Percentiles rank a stretch among this genome's conserved stretches.
Evolutionary conservation across 2,329 filamentous ascomycete species (phyloP).

Genomic region (Tolypocladium tropicale): DNA sequence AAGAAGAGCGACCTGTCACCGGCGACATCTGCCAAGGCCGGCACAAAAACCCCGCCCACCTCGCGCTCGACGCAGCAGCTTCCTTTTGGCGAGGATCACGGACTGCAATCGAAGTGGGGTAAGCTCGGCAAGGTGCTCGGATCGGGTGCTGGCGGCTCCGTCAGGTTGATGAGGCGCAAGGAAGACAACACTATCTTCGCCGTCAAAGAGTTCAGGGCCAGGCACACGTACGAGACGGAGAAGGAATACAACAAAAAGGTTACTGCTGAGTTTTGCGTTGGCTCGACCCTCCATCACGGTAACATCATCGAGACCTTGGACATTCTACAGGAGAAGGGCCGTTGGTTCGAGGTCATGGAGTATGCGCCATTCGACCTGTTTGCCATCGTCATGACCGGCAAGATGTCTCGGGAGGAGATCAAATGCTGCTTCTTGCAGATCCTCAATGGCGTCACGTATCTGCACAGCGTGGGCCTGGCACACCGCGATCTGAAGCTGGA

Average conservation of each 20-base stretch:
- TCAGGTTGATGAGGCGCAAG: constrained; percentile 85
- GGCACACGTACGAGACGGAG: constrained; percentile 87
- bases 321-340: constrained; percentile 86
- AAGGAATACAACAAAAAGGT: constrained; percentile 97
- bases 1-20: constrained; percentile 59
- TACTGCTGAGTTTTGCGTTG: constrained; percentile 96
- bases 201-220: constrained; percentile 90
- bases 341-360: constrained; percentile 99
- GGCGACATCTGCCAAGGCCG: constrained; percentile 41
- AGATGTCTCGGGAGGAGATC: constrained; percentile 87
- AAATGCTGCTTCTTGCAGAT: constrained; percentile 91
- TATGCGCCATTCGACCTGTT: constrained; percentile 95
- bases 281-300: constrained; percentile 90
- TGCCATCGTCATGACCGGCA: constrained; percentile 97
- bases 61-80: constrained; percentile 50
- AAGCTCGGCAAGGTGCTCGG: constrained; percentile 92
- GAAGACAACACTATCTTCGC: constrained; percentile 92
- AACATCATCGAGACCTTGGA: constrained; percentile 98
- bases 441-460: constrained; percentile 82
- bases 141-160: constrained; percentile 88
- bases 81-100: constrained; percentile 91
- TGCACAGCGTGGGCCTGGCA: constrained; percentile 89
- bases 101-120: constrained; percentile 82
- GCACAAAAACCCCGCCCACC: constrained; percentile 35
- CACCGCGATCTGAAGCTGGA: constrained; percentile 94